These are phyloP conservation scores for Allium cepa DNA, from an alignment of 106 monocot species.

Conservation along the genomic window DNA sequence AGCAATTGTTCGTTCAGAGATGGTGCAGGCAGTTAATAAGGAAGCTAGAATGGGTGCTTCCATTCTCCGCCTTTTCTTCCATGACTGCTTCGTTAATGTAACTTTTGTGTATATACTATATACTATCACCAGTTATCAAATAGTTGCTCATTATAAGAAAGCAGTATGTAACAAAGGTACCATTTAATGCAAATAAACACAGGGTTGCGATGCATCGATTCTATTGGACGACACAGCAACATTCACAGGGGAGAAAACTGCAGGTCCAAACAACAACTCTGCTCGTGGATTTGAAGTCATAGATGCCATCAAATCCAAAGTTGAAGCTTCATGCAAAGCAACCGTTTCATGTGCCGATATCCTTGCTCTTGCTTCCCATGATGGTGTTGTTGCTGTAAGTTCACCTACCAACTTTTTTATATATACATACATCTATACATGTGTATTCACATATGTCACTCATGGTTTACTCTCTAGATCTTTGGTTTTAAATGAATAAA, in stretches of 20 bases:
- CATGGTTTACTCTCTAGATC: neutral
- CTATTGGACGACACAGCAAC: constrained; percentile 8
- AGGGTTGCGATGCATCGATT: constrained; percentile 14
- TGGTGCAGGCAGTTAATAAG: constrained; percentile 21
- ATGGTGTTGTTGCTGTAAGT: neutral
- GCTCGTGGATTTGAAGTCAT: constrained; percentile 8
- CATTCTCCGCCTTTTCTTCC: constrained; percentile 47
- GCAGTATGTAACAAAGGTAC: neutral
- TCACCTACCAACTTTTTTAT: neutral
- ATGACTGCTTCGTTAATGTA: constrained; percentile 39
- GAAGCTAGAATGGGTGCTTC: constrained; percentile 43
- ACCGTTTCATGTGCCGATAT: constrained; percentile 12
- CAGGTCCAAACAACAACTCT: neutral
- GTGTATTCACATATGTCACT: neutral
- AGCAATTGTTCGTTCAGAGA: constrained; percentile 15
- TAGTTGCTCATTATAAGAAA: neutral
- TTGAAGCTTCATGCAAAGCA: neutral
- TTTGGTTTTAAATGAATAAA: no score
- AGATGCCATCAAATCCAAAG: constrained; percentile 4
- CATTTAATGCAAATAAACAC: neutral
- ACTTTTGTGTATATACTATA: neutral
- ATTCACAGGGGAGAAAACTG: constrained; percentile 9
- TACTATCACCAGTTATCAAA: neutral
- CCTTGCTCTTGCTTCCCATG: neutral
- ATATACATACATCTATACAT: neutral